Percentiles rank a stretch among this genome's conserved stretches.
These are phyloP conservation scores for Sarocladium kiliense DNA, from an alignment of 2,329 filamentous ascomycete genomes.

Conservation along the genomic window DNA sequence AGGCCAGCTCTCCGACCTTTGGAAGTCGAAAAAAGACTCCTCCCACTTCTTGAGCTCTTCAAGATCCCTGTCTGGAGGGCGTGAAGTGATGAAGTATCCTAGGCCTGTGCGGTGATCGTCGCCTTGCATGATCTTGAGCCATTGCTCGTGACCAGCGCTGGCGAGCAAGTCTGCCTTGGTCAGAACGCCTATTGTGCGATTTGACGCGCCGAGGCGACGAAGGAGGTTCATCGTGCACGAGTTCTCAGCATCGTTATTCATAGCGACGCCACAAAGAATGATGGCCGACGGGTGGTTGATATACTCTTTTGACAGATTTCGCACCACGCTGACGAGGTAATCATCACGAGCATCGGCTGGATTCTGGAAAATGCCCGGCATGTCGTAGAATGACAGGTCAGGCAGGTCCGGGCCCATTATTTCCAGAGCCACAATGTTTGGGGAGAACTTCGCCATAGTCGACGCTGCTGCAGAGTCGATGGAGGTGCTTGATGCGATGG, in stretches of 20 bases:
- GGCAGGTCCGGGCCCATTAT: slow-evolving; percentile 68
- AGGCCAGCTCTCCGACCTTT: slow-evolving; percentile 40
- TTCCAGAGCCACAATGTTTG: slow-evolving; percentile 73
- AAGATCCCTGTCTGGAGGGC: slow-evolving; percentile 52
- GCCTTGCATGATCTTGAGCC: slow-evolving; percentile 58
- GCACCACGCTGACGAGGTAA: slow-evolving; percentile 67
- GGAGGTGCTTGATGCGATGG: slow-evolving; percentile 30
- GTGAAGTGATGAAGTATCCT: slow-evolving; percentile 76
- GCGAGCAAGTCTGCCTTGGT: slow-evolving; percentile 78
- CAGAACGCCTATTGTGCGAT: slow-evolving; percentile 67
- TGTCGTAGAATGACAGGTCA: slow-evolving; percentile 75
- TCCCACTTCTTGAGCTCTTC: slow-evolving; percentile 49
- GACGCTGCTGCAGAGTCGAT: slow-evolving; percentile 31
- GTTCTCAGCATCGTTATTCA: slow-evolving; percentile 74
- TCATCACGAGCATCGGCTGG: slow-evolving; percentile 58
- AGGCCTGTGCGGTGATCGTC: slow-evolving; percentile 59
- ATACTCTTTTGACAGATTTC: slow-evolving; percentile 65
- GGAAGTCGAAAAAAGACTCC: slow-evolving; percentile 43
- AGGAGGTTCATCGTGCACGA: slow-evolving; percentile 67
- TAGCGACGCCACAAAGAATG: slow-evolving; percentile 70
- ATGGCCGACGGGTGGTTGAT: slow-evolving; percentile 65
- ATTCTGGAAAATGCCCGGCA: slow-evolving; percentile 76
- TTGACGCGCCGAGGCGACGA: slow-evolving; percentile 46
- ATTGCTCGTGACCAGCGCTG: slow-evolving; percentile 39
- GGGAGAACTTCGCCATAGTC: slow-evolving; percentile 66